Base-by-base conservation (phyloP, 257 asterid genomes). In the Capsicum pubescens region DNA sequence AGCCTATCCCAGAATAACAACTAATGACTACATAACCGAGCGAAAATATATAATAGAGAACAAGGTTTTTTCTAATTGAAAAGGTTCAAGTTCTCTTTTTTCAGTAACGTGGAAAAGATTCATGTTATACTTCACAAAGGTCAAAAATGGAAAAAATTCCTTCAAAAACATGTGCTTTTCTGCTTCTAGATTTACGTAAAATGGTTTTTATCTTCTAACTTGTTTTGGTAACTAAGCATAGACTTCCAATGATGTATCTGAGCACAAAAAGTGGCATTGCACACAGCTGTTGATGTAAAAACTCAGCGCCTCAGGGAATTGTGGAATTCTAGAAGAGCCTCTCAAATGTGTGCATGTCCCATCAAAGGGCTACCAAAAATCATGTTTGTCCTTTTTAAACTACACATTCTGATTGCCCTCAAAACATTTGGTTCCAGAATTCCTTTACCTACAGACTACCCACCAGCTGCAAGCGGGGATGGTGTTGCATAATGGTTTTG, bases 381-480 rank as follows among this genome's bases (percentile, higher is more conserved):
- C 32, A 9, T 6, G 10, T 72, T 48, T 72, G 80, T 72, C 10
- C 35, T 50, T 71, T 8, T 68, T 68, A 7, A 68, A 19, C 58
- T 0, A 19, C 80, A 72, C 57, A 46, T 26, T 46, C 3, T 19
- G 15, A 46, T 71, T 71, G 17, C 58, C 79, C 36, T 44, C 36
- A 71, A 12, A 64, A 71, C 32, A 10, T 13, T 67, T 67, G 48
- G 35, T n/a, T 72, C 80, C 59, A 72, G 59, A 72, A 48, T 72
- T 72, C 59, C 59, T 6, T 72, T 72, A 42, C 80, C 80, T 72
- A 48, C 59, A 72, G 59, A 48, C 50, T 48, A 48, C 59, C 59
- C 79, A 48, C 59, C 42, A 72, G 80, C 16, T 72, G 54, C 79
- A 71, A 71, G 79, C 10, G 9, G 58, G 58, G 54, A n/a, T 10